Conservation (phyloP, 1,139 yeast genomes). For the Taiozyma sp. region DNA sequence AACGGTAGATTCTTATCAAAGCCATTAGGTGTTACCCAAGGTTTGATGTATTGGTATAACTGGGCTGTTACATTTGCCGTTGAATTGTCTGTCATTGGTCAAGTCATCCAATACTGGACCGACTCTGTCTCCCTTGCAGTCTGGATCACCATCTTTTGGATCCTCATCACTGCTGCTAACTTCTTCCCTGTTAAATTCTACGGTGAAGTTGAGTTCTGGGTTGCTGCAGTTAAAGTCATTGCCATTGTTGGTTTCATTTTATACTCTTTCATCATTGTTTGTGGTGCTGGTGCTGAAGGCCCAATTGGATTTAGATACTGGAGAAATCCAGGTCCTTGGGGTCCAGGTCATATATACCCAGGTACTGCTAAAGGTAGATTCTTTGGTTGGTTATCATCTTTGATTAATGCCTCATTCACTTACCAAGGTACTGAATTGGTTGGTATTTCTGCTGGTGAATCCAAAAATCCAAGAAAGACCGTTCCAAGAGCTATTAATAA, state of each 20-base stretch:
- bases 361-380: constrained; percentile 62
- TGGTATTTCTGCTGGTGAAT: constrained; percentile 88
- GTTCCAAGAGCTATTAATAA: constrained; percentile 83
- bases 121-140: constrained; percentile 55
- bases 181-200: constrained; percentile 59
- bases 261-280: constrained; percentile 65
- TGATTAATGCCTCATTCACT: constrained; percentile 69
- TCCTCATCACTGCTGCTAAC: constrained; percentile 44
- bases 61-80: constrained; percentile 86
- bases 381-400: constrained; percentile 62
- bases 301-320: constrained; percentile 85
- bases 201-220: constrained; percentile 70
- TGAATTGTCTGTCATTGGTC: constrained; percentile 79
- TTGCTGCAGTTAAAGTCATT: constrained; percentile 63
- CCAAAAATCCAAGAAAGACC: constrained; percentile 72
- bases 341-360: constrained; percentile 46
- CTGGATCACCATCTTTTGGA: constrained; percentile 73
- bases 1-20: constrained; percentile 48
- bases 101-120: constrained; percentile 75
- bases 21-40: constrained; percentile 74
- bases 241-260: constrained; percentile 71
- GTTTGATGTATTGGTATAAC: constrained; percentile 82
- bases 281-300: constrained; percentile 69
- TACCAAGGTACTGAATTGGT: constrained; percentile 84
- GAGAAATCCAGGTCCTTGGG: constrained; percentile 91